These are phyloP conservation scores for Sporothrix protearum DNA, from an alignment of 2,329 filamentous ascomycete genomes.

Conservation along the genomic window DNA sequence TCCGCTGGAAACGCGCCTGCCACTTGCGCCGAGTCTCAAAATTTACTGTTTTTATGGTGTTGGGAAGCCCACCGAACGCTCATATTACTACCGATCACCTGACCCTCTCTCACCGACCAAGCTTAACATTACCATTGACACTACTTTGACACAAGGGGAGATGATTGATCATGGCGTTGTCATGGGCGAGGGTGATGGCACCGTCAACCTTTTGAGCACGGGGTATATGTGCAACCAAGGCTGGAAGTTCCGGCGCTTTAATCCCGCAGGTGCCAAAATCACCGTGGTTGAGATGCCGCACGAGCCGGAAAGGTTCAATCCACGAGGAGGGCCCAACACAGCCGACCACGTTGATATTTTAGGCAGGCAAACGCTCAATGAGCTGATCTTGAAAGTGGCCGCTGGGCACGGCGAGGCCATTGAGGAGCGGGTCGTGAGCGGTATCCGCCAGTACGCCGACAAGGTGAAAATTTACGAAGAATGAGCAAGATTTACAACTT, in stretches of 20 bases:
- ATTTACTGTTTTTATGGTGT: constrained; percentile 98
- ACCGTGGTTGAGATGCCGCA: constrained; percentile 95
- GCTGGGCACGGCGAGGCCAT: constrained; percentile 81
- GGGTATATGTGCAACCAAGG: constrained; percentile 98
- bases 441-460: constrained; percentile 76
- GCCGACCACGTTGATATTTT: constrained; percentile 97
- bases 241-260: constrained; percentile 91
- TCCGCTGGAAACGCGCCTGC: constrained; percentile 82
- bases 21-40: constrained; percentile 82
- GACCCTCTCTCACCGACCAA: constrained; percentile 63
- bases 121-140: constrained; percentile 72
- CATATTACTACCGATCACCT: constrained; percentile 78
- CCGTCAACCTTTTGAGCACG: constrained; percentile 83
- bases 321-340: constrained; percentile 65
- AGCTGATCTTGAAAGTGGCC: constrained; percentile 80
- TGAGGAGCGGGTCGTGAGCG: constrained; percentile 71
- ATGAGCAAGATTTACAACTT: constrained; percentile 22
- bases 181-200: constrained; percentile 93
- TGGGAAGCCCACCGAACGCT: constrained; percentile 87
- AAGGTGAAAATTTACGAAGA: constrained; percentile 80
- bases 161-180: constrained; percentile 80
- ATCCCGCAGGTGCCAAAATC: constrained; percentile 76
- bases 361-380: constrained; percentile 82
- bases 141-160: constrained; percentile 54
- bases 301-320: constrained; percentile 87